Percentiles rank a stretch among this genome's conserved stretches.
These are phyloP conservation scores for Colletotrichum sp. DNA, from an alignment of 2,329 filamentous ascomycete species.

Conservation along the genomic window DNA sequence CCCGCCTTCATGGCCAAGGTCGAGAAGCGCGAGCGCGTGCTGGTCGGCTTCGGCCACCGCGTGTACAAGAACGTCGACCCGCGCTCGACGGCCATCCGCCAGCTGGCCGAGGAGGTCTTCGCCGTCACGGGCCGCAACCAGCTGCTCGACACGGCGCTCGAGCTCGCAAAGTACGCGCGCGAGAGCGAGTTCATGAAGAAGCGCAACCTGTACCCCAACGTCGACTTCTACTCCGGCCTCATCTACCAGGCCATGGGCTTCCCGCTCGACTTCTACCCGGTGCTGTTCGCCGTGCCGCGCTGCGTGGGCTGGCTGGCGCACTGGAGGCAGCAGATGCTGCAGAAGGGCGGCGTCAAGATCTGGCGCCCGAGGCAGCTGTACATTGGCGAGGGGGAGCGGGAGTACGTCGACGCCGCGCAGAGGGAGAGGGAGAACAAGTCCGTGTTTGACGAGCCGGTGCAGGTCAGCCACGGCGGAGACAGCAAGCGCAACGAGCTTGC, in stretches of 20 bases:
- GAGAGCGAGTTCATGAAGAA: slow-evolving; percentile 54
- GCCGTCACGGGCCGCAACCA: slow-evolving; percentile 54
- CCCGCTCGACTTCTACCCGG: slow-evolving; percentile 57
- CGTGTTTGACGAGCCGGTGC: slow-evolving; percentile 38
- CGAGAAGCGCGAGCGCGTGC: slow-evolving; percentile 53
- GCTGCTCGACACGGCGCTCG: slow-evolving; percentile 52
- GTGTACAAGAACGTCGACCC: slow-evolving; percentile 61
- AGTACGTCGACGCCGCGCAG: slow-evolving; percentile 44
- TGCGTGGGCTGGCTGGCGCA: slow-evolving; percentile 58
- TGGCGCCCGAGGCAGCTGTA: slow-evolving; percentile 56
- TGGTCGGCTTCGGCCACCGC: slow-evolving; percentile 61
- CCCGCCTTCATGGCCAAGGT: slow-evolving; percentile 54
- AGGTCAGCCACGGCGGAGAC: slow-evolving; percentile 44
- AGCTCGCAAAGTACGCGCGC: slow-evolving; percentile 48
- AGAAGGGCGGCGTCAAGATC: slow-evolving; percentile 51
- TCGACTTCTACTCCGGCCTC: slow-evolving; percentile 57
- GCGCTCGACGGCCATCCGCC: slow-evolving; percentile 52
- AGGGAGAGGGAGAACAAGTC: slow-evolving; percentile 35
- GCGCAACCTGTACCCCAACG: slow-evolving; percentile 54
- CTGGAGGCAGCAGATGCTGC: slow-evolving; percentile 56
- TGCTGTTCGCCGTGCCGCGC: slow-evolving; percentile 54
- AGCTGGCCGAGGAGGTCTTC: slow-evolving; percentile 55
- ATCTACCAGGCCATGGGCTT: slow-evolving; percentile 60
- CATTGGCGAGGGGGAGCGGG: slow-evolving; percentile 45
- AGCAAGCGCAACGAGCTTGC: slow-evolving; percentile 46